Conservation (phyloP, 768 basidiomycete species). For the Leucogyrophana mollusca region DNA sequence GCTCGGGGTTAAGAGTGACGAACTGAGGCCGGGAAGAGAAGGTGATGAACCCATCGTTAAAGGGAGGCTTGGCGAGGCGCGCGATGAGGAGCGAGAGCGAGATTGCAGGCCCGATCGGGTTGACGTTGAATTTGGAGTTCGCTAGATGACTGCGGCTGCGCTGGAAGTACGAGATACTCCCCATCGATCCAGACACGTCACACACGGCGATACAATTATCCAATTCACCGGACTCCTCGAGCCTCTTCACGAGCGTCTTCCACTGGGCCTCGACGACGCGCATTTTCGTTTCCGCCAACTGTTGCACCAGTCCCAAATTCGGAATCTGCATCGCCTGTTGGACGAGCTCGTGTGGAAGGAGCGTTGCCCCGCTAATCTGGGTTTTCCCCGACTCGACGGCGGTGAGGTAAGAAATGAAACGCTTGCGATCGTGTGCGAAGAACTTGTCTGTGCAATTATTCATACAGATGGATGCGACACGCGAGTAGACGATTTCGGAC, state of each 20-base stretch:
- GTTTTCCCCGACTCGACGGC: constrained; percentile 54
- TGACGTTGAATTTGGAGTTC: constrained; percentile 10
- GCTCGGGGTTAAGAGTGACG: constrained; percentile 44
- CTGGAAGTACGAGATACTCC: constrained; percentile 23
- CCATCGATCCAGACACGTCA: constrained; percentile 82
- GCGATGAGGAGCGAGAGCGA: constrained; percentile 70
- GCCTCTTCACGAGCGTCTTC: constrained; percentile 52
- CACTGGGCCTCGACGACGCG: constrained; percentile 66
- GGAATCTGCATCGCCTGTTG: constrained; percentile 33
- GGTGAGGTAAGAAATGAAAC: constrained; percentile 58
- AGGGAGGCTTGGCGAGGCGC: constrained; percentile 63
- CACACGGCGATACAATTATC: constrained; percentile 66
- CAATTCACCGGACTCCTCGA: constrained; percentile 53
- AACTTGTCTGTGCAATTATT: constrained; percentile 54
- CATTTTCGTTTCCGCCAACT: constrained; percentile 33
- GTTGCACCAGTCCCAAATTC: too few relatives aligned
- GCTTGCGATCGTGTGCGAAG: constrained; percentile 52
- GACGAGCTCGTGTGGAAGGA: constrained; percentile 66
- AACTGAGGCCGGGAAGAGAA: constrained; percentile 56
- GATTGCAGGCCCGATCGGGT: constrained; percentile 63
- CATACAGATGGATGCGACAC: constrained; percentile 67
- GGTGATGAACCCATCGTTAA: constrained; percentile 65
- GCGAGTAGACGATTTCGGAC: constrained; percentile 54
- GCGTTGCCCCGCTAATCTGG: constrained; percentile 63
- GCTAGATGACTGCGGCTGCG: too few relatives aligned